Evolutionary conservation across 768 basidiomycete species (phyloP), one percentile per base, ranked within the genome.

Genomic region (Trametes coccinea): DNA sequence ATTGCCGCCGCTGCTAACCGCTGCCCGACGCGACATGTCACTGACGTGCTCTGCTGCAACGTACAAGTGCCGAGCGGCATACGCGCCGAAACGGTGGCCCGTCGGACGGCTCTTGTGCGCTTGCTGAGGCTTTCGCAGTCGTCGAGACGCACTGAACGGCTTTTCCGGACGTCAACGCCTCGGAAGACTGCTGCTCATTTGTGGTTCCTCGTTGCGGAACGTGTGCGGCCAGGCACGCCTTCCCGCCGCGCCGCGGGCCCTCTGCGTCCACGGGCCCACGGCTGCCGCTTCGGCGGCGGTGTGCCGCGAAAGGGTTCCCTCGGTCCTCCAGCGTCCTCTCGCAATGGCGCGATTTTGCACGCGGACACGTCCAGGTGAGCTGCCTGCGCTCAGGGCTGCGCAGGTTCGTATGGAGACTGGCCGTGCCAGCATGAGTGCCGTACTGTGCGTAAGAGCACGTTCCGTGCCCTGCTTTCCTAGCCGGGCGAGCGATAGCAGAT

Each of bases 141-240:
- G n/a, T 14, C n/a, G 9, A 43, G 14, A 13, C 34, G 51, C 31
- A 10, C 27, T 27, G 29, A 44, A 54, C 30, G 41, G 49, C 56
- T 58, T 45, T 59, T 40, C 53, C 59, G 53, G 43, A 16, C 53
- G 58, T 10, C 29, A 30, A 37, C n/a, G 31, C 4, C 2, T 29
- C 31, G 45, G 17, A 27, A 4, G 17, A 17, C 30, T 45, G 7
- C 51, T 53, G 40, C 50, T 30, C 44, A 44, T 37, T 27, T 27
- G 41, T 45, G 22, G 10, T 27, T 13, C 31, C 47, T 44, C 44
- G 17, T 11, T 17, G 58, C 50, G 51, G 59, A 47, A 53, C 45
- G 29, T 17, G 59, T 16, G 29, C 51, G 49, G 58, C 49, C 57
- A 59, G 58, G 58, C 51, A 60, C 59, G 51, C 39, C 45, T 41